Evolutionary conservation across 148 eudicot species (phyloP), one percentile per base, ranked within the genome.

Genomic region (Diospyros lotus): DNA sequence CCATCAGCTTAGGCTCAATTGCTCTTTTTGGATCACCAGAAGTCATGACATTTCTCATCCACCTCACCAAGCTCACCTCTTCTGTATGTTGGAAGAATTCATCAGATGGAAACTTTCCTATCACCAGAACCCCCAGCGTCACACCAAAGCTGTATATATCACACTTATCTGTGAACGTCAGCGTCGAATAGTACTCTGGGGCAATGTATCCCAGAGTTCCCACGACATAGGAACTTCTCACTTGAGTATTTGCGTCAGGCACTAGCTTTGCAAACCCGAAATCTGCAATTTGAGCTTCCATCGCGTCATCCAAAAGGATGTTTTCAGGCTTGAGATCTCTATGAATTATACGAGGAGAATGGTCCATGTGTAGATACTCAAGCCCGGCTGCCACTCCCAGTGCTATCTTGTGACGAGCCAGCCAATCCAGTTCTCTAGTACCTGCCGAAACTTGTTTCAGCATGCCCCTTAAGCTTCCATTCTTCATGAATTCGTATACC

Each of bases 141-240:
- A 95, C 94, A 13, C 99, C 98, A 12, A 92, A 87, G 69, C 99
- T 95, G 76, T 77, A 93, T 5, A 95, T 82, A 70, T 95, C 99
- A 52, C 99, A 93, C 77, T 89, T 95, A 7, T 93, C 98, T 0
- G 99, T 90, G 77, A 93, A 95, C 86, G 88, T 93, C 15, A 75
- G 43, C 5, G 99, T 95, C 75, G 87, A 89, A 74, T 91, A 79
- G 58, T 93, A 95, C 84, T 95, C 99, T 0, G 99, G 99, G 11
- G 98, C 98, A 12, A 95, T 95, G 73, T 90, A 93, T 6, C 99
- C 99, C 2, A 88, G 56, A 5, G 99, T 95, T 43, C 99, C 99
- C 0, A 89, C 99, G 4, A 92, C 87, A 56, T 89, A 79, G 46
- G 97, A 87, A 18, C 86, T 77, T 2, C 90, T 72, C 70, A 91